Evolutionary conservation across 2,329 filamentous ascomycete species (phyloP).

Genomic region (Tolypocladium sp.): DNA sequence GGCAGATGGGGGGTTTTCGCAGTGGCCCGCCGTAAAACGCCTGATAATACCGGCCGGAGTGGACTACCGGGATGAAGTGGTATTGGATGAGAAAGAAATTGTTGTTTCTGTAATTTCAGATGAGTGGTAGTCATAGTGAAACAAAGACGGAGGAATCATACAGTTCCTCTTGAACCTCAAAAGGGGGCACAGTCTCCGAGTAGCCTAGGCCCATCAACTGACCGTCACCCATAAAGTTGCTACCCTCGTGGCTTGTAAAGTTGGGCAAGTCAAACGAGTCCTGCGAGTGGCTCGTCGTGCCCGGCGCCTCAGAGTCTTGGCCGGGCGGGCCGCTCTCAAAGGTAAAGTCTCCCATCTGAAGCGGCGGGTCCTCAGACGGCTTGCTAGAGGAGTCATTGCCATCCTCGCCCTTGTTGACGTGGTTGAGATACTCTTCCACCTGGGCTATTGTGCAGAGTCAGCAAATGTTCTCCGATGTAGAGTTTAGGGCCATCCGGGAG

Average conservation of each 20-base stretch:
- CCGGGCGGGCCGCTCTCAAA: constrained; percentile 6
- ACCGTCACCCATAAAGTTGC: constrained; percentile 6
- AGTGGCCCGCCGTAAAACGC: constrained; percentile 63
- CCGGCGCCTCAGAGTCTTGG: constrained; percentile 6
- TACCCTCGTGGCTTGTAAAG: constrained; percentile 1
- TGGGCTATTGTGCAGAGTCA: constrained; percentile 46
- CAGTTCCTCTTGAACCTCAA: constrained; percentile 77
- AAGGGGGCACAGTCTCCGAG: constrained; percentile 70
- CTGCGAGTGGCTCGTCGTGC: constrained; percentile 2
- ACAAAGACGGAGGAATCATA: constrained; percentile 29
- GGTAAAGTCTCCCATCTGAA: constrained; percentile 4
- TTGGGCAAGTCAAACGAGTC: constrained; percentile 9
- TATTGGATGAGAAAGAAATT: constrained; percentile 72
- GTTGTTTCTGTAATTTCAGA: constrained; percentile 43
- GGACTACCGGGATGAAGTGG: constrained; percentile 65
- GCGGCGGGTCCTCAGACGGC: constrained; percentile 1
- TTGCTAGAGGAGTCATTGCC: neutral
- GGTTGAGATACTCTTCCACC: constrained; percentile 71
- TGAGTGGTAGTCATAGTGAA: neutral
- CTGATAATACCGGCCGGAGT: constrained; percentile 65
- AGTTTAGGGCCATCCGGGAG: constrained; percentile 7
- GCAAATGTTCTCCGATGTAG: neutral
- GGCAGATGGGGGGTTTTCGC: constrained; percentile 69
- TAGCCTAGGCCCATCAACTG: constrained; percentile 68
- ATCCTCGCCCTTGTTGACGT: constrained; percentile 36